A percentile compares a stretch with the other conserved stretches of the same genome.
Evolutionary conservation across 306 rosid genomes (phyloP).

Genomic region (Inga leiocalycina): DNA sequence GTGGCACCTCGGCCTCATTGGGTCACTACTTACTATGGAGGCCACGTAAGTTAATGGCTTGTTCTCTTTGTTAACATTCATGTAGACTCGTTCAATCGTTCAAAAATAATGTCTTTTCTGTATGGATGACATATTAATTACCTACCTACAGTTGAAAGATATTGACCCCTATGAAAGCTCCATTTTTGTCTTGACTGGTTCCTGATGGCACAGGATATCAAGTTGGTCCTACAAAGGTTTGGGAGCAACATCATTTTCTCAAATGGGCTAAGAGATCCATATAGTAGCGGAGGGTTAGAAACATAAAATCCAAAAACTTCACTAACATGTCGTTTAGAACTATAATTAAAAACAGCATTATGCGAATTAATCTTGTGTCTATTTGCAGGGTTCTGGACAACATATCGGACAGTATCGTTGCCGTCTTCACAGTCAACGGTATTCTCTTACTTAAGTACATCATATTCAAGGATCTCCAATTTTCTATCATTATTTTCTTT

Average conservation of each 20-base stretch:
- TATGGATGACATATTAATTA: background rate
- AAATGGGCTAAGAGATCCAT: slow-evolving; percentile 77
- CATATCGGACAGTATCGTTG: slow-evolving; percentile 53
- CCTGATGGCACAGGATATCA: slow-evolving; percentile 47
- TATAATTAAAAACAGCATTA: background rate
- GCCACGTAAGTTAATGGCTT: slow-evolving; percentile 50
- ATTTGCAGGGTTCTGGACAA: slow-evolving; percentile 49
- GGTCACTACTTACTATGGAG: slow-evolving; percentile 69
- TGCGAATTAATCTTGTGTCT: background rate
- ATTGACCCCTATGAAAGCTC: background rate
- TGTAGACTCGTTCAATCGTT: background rate
- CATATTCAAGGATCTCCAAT: background rate
- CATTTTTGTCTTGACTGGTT: background rate
- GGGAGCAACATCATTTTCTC: slow-evolving; percentile 80
- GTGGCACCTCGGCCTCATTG: slow-evolving; percentile 68
- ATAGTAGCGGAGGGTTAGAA: slow-evolving; percentile 61
- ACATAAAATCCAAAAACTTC: background rate
- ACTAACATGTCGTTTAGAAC: background rate
- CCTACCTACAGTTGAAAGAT: background rate
- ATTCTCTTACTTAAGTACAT: background rate
- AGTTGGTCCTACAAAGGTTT: slow-evolving; percentile 51
- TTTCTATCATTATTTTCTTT: slow-evolving; percentile 3
- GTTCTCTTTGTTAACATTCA: background rate
- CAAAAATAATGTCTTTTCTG: background rate
- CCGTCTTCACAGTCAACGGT: slow-evolving; percentile 47